Percentiles rank a stretch among this genome's conserved stretches.
Evolutionary conservation across 148 eudicot species (phyloP).

Genomic region (Nepenthes mirabilis): DNA sequence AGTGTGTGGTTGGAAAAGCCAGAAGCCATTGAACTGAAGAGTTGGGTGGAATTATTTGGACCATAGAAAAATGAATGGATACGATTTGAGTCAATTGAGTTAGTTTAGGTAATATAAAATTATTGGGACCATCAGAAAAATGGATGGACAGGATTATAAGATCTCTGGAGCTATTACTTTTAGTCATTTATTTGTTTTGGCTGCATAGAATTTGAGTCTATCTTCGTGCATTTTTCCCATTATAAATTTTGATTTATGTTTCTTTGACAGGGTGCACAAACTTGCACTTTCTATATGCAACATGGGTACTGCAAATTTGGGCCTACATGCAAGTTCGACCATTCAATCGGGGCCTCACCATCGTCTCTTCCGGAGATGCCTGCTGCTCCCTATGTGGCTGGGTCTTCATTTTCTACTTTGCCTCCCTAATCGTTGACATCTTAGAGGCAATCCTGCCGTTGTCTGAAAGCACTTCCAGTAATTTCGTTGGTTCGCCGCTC

Average conservation of each 20-base stretch:
- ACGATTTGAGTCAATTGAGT: too few species aligned
- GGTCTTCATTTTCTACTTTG: constrained; percentile 23
- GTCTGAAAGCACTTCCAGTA: constrained; percentile 6
- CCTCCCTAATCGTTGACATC: constrained; percentile 28
- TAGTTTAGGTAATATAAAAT: too few species aligned
- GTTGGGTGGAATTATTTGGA: too few species aligned
- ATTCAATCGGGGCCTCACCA: constrained; percentile 58
- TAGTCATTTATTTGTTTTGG: too few species aligned
- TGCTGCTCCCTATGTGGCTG: constrained; percentile 37
- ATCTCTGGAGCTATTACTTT: too few species aligned
- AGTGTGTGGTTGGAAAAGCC: too few species aligned
- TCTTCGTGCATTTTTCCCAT: not conserved
- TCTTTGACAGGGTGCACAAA: constrained; percentile 55
- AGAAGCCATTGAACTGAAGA: too few species aligned
- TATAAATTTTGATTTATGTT: not conserved
- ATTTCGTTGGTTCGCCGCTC: constrained; percentile 28
- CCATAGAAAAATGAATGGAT: too few species aligned
- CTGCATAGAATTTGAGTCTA: too few species aligned
- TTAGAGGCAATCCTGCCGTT: constrained; percentile 28
- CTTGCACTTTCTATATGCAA: constrained; percentile 70
- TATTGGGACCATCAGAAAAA: too few species aligned
- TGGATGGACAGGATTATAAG: too few species aligned
- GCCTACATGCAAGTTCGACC: constrained; percentile 81
- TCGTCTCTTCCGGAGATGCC: constrained; percentile 57
- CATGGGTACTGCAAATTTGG: constrained; percentile 78